Evolutionary conservation across 148 eudicot genomes (phyloP).

Genomic region (Vaccinium myrtillus): DNA sequence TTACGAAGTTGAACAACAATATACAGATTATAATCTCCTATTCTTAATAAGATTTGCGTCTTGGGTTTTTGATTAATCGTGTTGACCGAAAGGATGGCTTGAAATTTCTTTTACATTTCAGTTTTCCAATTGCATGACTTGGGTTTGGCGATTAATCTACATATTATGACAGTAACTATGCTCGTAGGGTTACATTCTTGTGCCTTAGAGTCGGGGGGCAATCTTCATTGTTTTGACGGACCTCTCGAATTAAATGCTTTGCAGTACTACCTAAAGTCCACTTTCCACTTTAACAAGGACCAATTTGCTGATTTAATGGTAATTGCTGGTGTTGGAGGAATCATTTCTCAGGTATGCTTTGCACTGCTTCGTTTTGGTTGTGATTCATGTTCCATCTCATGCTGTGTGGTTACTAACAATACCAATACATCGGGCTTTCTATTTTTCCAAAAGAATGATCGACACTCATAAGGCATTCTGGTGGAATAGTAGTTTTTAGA

Average conservation of each 20-base stretch:
- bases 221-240: background rate
- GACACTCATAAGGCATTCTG: background rate
- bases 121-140: background rate
- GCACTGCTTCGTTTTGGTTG: constrained; percentile 2
- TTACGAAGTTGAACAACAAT: too few species aligned
- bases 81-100: background rate
- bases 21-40: background rate
- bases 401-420: background rate
- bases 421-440: background rate
- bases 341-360: constrained; percentile 61
- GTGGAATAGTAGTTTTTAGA: background rate
- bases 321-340: constrained; percentile 62
- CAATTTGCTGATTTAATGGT: constrained; percentile 83
- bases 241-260: constrained; percentile 10
- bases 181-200: background rate
- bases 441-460: background rate
- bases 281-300: constrained; percentile 75
- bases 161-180: background rate
- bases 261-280: constrained; percentile 83
- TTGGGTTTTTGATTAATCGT: background rate
- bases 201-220: background rate
- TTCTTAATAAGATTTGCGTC: background rate
- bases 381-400: constrained; percentile 14
- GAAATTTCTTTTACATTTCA: background rate
- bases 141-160: background rate